These are phyloP conservation scores for Amaranthus palmeri DNA, from an alignment of 148 eudicot species.

Conservation along the genomic window DNA sequence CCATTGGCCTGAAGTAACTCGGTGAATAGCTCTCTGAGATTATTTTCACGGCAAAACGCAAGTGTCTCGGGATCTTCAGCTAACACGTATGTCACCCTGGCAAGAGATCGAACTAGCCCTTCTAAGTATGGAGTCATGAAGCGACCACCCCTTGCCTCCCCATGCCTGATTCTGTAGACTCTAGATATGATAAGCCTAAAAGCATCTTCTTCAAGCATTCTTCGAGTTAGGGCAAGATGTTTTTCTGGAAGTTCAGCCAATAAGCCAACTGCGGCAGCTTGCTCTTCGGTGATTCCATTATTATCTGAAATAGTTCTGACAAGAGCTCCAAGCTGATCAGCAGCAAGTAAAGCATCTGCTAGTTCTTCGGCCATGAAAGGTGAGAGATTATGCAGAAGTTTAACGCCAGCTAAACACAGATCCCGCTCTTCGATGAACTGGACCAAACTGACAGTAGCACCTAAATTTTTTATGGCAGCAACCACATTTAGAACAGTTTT, in stretches of 20 bases:
- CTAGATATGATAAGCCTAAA: conserved; percentile 47
- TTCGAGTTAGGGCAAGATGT: conserved; percentile 56
- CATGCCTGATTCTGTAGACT: conserved; percentile 52
- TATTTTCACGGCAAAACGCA: conserved; percentile 48
- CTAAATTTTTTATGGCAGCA: conserved; percentile 82
- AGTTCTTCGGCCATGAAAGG: conserved; percentile 75
- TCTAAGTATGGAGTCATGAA: conserved; percentile 74
- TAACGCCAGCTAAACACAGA: conserved; percentile 57
- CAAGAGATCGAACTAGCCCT: conserved; percentile 73
- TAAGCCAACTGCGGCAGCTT: conserved; percentile 73
- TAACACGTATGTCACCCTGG: conserved; percentile 62
- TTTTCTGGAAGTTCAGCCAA: conserved; percentile 71
- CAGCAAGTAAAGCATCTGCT: conserved; percentile 62
- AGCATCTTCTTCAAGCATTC: conserved; percentile 60
- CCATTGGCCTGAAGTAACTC: conserved; percentile 71
- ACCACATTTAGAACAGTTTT: conserved; percentile 51
- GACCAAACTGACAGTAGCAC: conserved; percentile 73
- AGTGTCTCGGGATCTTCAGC: conserved; percentile 50
- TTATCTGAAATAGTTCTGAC: conserved; percentile 51
- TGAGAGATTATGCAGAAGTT: conserved; percentile 75
- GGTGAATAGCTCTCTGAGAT: conserved; percentile 49
- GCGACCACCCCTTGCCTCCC: conserved; percentile 64
- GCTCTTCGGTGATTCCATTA: conserved; percentile 67
- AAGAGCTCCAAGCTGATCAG: conserved; percentile 69
- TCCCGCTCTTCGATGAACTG: conserved; percentile 83